Conservation (phyloP, 2,329 filamentous ascomycete species). For the Coniochaeta sp. region DNA sequence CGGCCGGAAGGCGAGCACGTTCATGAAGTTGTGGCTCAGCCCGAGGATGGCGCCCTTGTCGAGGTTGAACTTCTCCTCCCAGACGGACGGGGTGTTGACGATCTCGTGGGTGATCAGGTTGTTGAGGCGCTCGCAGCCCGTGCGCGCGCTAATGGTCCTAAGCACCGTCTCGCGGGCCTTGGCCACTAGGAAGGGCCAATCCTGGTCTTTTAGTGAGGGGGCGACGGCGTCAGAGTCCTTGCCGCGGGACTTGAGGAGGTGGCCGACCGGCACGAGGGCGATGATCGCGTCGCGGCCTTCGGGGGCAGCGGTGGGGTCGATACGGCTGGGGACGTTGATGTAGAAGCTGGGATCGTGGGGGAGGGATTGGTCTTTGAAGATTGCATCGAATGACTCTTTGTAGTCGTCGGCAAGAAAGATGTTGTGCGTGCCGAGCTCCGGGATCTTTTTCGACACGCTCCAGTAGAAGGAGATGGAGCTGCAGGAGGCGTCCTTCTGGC, state of each 20-base stretch:
- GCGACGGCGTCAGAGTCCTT: slow-evolving; percentile 19
- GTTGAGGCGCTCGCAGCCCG: slow-evolving; percentile 42
- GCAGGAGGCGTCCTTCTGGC: slow-evolving; percentile 52
- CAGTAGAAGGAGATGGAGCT: slow-evolving; percentile 74
- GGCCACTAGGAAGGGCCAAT: slow-evolving; percentile 54
- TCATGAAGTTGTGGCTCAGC: slow-evolving; percentile 66
- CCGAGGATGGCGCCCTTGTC: slow-evolving; percentile 69
- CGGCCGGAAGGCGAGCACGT: slow-evolving; percentile 60
- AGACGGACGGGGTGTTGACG: slow-evolving; percentile 57
- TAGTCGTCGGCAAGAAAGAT: slow-evolving; percentile 72
- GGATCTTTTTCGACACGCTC: slow-evolving; percentile 52
- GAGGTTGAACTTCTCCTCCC: slow-evolving; percentile 64
- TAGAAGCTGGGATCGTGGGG: slow-evolving; percentile 67
- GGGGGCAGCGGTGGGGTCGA: slow-evolving; percentile 62
- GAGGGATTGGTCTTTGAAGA: slow-evolving; percentile 62
- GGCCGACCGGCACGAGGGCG: slow-evolving; percentile 65
- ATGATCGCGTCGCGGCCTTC: slow-evolving; percentile 57
- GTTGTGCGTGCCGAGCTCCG: slow-evolving; percentile 62
- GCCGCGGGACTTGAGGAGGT: slow-evolving; percentile 45
- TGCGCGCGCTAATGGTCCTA: slow-evolving; percentile 50
- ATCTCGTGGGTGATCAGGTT: slow-evolving; percentile 49
- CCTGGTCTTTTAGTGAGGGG: slow-evolving; percentile 31
- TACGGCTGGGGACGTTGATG: slow-evolving; percentile 65
- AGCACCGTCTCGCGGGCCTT: slow-evolving; percentile 55
- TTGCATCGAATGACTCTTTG: slow-evolving; percentile 64